Percentiles rank a stretch among this genome's conserved stretches.
Conservation (phyloP, 768 basidiomycete genomes). For the Boletus patriciae region DNA sequence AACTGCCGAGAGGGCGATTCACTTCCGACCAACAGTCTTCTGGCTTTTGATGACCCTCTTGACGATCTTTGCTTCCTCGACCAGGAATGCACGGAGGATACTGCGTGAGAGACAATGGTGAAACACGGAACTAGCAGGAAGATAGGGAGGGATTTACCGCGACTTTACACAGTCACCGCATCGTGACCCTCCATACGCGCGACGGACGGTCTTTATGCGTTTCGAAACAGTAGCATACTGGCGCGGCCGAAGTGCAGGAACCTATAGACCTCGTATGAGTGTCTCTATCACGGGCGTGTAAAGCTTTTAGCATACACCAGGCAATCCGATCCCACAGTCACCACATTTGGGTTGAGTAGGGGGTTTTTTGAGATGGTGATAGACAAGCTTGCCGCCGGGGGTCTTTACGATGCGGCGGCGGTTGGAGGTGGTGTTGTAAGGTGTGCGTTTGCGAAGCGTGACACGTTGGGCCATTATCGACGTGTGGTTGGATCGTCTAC, state of each 20-base stretch:
- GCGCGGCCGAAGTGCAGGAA: conserved; percentile 94
- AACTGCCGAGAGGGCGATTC: conserved; percentile 3
- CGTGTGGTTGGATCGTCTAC: background rate
- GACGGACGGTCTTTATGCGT: conserved; percentile 92
- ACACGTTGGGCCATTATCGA: conserved; percentile 94
- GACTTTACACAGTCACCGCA: conserved; percentile 96
- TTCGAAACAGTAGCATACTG: conserved; percentile 96
- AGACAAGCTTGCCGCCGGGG: conserved; percentile 96
- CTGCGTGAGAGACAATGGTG: conserved; percentile 40
- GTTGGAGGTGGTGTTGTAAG: conserved; percentile 98
- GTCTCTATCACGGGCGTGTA: background rate
- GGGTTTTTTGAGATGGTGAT: conserved; percentile 97
- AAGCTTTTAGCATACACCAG: conserved; percentile 71
- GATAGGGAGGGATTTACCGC: conserved; percentile 56
- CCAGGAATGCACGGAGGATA: conserved; percentile 96
- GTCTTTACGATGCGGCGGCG: conserved; percentile 96
- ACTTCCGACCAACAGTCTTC: conserved; percentile 31
- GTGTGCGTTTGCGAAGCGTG: conserved; percentile 96
- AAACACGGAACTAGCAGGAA: background rate
- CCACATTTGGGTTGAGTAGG: conserved; percentile 93
- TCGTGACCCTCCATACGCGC: conserved; percentile 97
- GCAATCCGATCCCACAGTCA: conserved; percentile 93
- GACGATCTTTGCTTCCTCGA: conserved; percentile 99
- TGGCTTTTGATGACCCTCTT: conserved; percentile 98
- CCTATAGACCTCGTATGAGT: conserved; percentile 42